These are phyloP conservation scores for Penicillium sp. DNA, from an alignment of 2,329 filamentous ascomycete species.

Conservation along the genomic window DNA sequence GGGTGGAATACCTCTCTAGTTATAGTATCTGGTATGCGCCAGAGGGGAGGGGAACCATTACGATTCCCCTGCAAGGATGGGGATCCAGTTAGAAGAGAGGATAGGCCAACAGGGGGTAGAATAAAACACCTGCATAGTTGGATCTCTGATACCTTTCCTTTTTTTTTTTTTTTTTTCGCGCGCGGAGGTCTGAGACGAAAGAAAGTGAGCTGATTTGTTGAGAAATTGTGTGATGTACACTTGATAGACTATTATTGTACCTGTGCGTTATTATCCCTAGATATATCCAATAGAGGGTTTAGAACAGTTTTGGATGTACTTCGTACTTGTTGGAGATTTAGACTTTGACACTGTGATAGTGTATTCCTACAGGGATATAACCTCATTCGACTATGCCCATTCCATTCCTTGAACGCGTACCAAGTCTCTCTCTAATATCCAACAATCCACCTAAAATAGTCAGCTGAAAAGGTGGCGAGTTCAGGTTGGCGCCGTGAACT, in stretches of 20 bases:
- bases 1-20: constrained; percentile 26
- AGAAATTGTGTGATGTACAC: constrained; percentile 1
- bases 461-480: constrained; percentile 1
- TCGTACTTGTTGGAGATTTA: too few species aligned
- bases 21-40: constrained; percentile 29
- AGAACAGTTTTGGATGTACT: neutral
- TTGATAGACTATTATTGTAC: constrained; percentile 7
- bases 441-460: neutral
- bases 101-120: constrained; percentile 13
- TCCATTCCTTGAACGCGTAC: neutral
- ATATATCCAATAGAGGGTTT: constrained; percentile 10
- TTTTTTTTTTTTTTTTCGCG: constrained; percentile 1
- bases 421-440: neutral
- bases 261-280: constrained; percentile 20
- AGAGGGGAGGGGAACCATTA: constrained; percentile 11
- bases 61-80: constrained; percentile 20
- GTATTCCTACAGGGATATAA: too few species aligned
- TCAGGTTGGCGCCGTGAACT: constrained; percentile 14
- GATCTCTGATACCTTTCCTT: constrained; percentile 20
- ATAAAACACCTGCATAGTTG: constrained; percentile 24
- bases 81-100: constrained; percentile 15
- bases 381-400: neutral
- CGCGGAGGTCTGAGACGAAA: constrained; percentile 12
- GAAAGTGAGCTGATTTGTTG: constrained; percentile 13
- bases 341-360: too few species aligned